Conservation (phyloP, 345 rosid genomes). For the Arabis alpina region DNA sequence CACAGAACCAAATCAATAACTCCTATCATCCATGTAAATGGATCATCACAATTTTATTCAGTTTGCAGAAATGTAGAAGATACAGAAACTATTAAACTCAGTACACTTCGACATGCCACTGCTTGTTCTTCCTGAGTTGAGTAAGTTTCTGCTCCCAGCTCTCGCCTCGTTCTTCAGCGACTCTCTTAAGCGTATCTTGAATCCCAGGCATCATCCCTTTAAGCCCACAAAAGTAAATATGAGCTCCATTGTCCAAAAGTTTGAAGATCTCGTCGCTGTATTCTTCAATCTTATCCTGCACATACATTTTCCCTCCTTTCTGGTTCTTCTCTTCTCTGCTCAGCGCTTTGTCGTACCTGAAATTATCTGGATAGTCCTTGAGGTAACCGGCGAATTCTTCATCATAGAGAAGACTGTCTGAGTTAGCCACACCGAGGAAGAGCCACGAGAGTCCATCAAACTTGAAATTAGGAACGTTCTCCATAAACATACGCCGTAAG, state of each 20-base stretch:
- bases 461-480: constrained; percentile 72
- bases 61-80: constrained; percentile 20
- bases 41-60: constrained; percentile 18
- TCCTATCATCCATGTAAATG: constrained; percentile 11
- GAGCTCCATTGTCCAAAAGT: constrained; percentile 88
- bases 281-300: constrained; percentile 97
- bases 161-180: constrained; percentile 87
- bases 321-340: constrained; percentile 94
- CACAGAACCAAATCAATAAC: not conserved
- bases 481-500: constrained; percentile 98
- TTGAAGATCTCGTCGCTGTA: constrained; percentile 92
- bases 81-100: constrained; percentile 39
- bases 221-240: constrained; percentile 96
- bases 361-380: constrained; percentile 71
- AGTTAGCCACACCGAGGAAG: constrained; percentile 97
- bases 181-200: constrained; percentile 86
- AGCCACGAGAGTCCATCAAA: constrained; percentile 96
- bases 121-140: constrained; percentile 97
- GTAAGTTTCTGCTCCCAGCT: constrained; percentile 95
- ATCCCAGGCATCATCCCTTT: constrained; percentile 99
- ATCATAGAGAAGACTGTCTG: constrained; percentile 91
- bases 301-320: constrained; percentile 97
- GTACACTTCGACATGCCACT: constrained; percentile 99
- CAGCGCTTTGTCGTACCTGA: constrained; percentile 83
- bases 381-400: constrained; percentile 86